A percentile compares a stretch with the other conserved stretches of the same genome.
Evolutionary conservation across 1,139 yeast genomes (phyloP).

Genomic region (Suhomyces ambrosiae): DNA sequence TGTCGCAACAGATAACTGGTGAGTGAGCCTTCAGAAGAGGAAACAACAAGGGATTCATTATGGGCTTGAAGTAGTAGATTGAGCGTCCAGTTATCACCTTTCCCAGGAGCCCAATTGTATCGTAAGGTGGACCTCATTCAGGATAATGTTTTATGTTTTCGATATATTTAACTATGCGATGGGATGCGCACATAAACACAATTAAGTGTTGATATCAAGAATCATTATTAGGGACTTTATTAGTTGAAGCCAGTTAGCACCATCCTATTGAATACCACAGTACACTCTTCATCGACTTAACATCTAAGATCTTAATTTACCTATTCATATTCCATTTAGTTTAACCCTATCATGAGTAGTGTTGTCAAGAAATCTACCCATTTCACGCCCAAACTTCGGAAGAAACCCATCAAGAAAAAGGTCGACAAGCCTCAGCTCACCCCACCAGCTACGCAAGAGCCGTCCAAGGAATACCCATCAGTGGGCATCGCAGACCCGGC

Average conservation of each 20-base stretch:
- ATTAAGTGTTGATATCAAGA: too few relatives aligned
- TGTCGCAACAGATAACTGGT: slow-evolving; percentile 34
- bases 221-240: too few relatives aligned
- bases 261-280: too few relatives aligned
- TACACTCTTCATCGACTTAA: background rate
- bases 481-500: slow-evolving; percentile 1
- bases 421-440: slow-evolving; percentile 24
- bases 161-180: slow-evolving; percentile 6
- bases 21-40: slow-evolving; percentile 53
- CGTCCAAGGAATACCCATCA: slow-evolving; percentile 3
- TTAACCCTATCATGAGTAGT: slow-evolving; percentile 56
- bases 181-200: slow-evolving; percentile 7
- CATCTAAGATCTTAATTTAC: too few relatives aligned
- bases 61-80: slow-evolving; percentile 34
- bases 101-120: slow-evolving; percentile 24
- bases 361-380: slow-evolving; percentile 47
- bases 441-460: slow-evolving; percentile 30
- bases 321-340: too few relatives aligned
- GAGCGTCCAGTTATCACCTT: slow-evolving; percentile 51
- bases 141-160: too few relatives aligned
- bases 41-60: slow-evolving; percentile 43
- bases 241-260: too few relatives aligned
- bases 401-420: slow-evolving; percentile 28
- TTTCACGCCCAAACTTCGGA: slow-evolving; percentile 44
- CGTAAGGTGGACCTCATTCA: slow-evolving; percentile 23